Evolutionary conservation across 1,284 basidiomycete genomes (phyloP), one percentile per base, ranked within the genome.

Genomic region (Cryptococcus sp.): DNA sequence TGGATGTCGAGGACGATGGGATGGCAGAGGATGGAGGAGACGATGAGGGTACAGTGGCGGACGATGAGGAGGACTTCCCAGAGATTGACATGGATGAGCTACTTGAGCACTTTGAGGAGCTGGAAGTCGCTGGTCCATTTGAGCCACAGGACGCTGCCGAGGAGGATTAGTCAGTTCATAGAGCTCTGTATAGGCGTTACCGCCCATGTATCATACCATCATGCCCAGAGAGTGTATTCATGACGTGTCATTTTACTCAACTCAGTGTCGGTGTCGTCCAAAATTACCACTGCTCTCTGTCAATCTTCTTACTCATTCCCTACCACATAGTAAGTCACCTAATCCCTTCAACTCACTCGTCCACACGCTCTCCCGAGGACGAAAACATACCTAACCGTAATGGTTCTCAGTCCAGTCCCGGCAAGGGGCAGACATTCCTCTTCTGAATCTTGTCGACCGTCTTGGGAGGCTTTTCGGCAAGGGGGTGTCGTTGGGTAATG

Each of bases 71-170:
- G 3, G 92, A 96, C 73, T 93, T 94, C 84, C 91, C 91, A 0
- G 86, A 91, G 58, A 83, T 92, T 49, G 80, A 83, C 53, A 73
- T 97, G 64, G 85, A 94, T 64, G 94, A 98, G 76, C 75, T 98
- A 57, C 75, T 98, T 63, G 92, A 97, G 59, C 85, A 90, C 70
- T 89, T 98, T 68, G 92, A 97, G 65, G 78, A 76, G 45, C 60
- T 80, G 60, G 70, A 59, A 16, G 60, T 78, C 66, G 61, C 60
- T 57, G 65, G 68, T 28, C 65, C 64, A 52, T 46, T n/a, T 24
- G 53, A 36, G 43, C 24, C 43, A 24, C 44, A 47, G 39, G 50
- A 19, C 14, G 36, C 36, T 39, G 16, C 14, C 7, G 36, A 39
- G 36, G 36, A n/a, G 7, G 4, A 39, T 4, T 39, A 39, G 36